Evolutionary conservation across 805 yeast genomes (phyloP).

Genomic region (Starmerella stigmatis): DNA sequence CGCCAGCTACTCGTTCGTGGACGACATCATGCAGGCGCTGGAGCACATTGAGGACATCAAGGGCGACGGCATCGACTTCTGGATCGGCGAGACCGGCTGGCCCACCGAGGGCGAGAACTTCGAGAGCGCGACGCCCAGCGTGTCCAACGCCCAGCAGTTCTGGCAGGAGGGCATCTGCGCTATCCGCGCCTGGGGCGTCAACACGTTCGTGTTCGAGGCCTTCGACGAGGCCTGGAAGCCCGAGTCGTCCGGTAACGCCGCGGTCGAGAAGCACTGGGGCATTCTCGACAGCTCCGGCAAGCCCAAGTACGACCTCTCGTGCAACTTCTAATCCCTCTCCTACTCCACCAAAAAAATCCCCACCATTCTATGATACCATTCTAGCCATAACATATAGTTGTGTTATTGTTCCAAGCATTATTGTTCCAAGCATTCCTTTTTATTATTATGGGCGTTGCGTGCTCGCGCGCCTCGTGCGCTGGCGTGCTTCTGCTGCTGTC

Average conservation of each 20-base stretch:
- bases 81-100: conserved; percentile 99
- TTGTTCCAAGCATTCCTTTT: too few species aligned
- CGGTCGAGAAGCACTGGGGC: conserved; percentile 93
- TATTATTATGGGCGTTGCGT: too few species aligned
- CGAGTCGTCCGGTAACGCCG: conserved; percentile 56
- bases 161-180: conserved; percentile 89
- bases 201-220: conserved; percentile 88
- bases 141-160: conserved; percentile 62
- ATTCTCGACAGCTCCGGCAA: conserved; percentile 42
- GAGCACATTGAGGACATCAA: conserved; percentile 76
- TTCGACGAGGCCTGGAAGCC: conserved; percentile 97
- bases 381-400: neutral
- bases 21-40: conserved; percentile 95
- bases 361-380: neutral
- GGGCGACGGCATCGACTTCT: conserved; percentile 81
- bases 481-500: too few species aligned
- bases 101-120: conserved; percentile 75
- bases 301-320: conserved; percentile 29
- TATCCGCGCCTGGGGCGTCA: conserved; percentile 90
- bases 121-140: conserved; percentile 56
- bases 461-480: too few species aligned
- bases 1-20: conserved; percentile 84
- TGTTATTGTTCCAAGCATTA: too few species aligned
- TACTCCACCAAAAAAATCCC: neutral
- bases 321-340: conserved; percentile 14